These are phyloP conservation scores for Parastagonospora avenae DNA, from an alignment of 2,329 filamentous ascomycete genomes.

Conservation along the genomic window DNA sequence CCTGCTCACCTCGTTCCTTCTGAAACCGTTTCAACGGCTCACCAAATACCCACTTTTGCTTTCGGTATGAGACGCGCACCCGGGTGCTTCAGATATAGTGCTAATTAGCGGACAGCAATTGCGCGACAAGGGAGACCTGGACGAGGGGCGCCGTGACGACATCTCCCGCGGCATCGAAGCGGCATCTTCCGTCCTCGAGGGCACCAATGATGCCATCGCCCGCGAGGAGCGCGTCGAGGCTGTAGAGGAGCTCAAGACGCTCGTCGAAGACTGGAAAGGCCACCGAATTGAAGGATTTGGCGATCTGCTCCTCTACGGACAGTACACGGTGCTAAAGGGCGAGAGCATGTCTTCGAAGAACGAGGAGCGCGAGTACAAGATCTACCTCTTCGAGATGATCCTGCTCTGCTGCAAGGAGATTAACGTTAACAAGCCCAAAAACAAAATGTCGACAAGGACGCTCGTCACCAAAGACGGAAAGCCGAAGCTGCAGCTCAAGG, in stretches of 20 bases:
- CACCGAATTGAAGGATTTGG: constrained; percentile 92
- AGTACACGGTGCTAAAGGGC: constrained; percentile 86
- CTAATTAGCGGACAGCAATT: constrained; percentile 66
- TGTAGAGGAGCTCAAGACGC: constrained; percentile 75
- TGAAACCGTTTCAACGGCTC: constrained; percentile 95
- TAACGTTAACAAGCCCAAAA: constrained; percentile 79
- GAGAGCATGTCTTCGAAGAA: constrained; percentile 77
- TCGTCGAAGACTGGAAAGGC: constrained; percentile 97
- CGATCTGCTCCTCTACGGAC: constrained; percentile 82
- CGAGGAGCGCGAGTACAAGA: constrained; percentile 95
- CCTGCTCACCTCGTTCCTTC: constrained; percentile 85
- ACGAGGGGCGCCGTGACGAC: constrained; percentile 72
- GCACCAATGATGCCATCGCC: constrained; percentile 90
- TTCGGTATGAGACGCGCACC: constrained; percentile 61
- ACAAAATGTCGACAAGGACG: constrained; percentile 71
- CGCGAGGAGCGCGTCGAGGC: constrained; percentile 84
- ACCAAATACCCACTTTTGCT: constrained; percentile 93
- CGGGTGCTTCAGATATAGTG: not conserved
- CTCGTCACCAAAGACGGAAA: constrained; percentile 75
- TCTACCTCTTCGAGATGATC: constrained; percentile 96
- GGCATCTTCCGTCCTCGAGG: constrained; percentile 78
- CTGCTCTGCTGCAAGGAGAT: constrained; percentile 96
- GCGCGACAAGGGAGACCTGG: constrained; percentile 78
- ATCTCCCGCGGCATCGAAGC: constrained; percentile 78
- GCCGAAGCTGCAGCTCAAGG: constrained; percentile 83